Conservation (phyloP, 2,329 filamentous ascomycete species). For the Trichoderma koningii region DNA sequence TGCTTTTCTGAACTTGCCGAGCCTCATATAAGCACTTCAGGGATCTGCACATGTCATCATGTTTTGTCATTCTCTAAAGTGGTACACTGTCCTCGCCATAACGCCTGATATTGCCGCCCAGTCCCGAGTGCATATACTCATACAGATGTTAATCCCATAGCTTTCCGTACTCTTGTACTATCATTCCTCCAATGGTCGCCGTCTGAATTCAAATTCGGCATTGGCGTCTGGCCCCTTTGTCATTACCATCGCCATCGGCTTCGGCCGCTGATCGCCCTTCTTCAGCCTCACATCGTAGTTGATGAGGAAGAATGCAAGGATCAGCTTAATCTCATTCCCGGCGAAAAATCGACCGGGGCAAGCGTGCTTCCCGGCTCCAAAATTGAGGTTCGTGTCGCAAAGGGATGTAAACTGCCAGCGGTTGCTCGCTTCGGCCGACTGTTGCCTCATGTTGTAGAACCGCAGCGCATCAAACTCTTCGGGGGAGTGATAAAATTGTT, state of each 20-base stretch:
- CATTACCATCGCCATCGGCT: conserved; percentile 44
- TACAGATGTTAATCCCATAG: neutral
- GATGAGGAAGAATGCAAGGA: conserved; percentile 49
- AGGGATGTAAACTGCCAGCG: conserved; percentile 49
- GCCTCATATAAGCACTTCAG: too few species aligned
- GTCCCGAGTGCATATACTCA: neutral
- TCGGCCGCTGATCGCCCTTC: conserved; percentile 42
- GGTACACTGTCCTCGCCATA: neutral
- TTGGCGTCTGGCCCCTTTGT: conserved; percentile 47
- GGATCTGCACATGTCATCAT: too few species aligned
- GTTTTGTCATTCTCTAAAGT: neutral
- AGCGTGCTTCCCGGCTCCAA: conserved; percentile 51
- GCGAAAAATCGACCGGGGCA: conserved; percentile 55
- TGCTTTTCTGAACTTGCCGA: too few species aligned
- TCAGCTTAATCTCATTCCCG: conserved; percentile 53
- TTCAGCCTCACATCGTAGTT: conserved; percentile 50
- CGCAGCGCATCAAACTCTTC: conserved; percentile 52
- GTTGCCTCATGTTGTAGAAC: conserved; percentile 49
- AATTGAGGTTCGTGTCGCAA: conserved; percentile 48
- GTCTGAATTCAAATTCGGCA: conserved; percentile 45
- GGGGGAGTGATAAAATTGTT: conserved; percentile 44
- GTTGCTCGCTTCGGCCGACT: conserved; percentile 43
- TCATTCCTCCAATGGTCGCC: conserved; percentile 36
- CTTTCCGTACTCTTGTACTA: neutral
- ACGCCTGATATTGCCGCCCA: neutral